Evolutionary conservation across 2,329 filamentous ascomycete genomes (phyloP).

Genomic region (Fusarium sarcochroum): DNA sequence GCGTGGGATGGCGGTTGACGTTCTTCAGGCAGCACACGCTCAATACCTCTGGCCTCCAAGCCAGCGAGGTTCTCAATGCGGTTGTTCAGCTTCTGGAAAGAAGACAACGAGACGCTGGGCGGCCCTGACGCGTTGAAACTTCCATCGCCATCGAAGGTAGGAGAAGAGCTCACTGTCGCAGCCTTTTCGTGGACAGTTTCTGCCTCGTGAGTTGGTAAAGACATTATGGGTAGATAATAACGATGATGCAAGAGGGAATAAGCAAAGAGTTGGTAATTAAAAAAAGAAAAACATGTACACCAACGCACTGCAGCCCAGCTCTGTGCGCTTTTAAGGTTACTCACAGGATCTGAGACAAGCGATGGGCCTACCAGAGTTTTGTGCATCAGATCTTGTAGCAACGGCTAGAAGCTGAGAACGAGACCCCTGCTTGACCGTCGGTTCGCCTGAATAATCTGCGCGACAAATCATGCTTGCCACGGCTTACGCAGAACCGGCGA

Average conservation of each 20-base stretch:
- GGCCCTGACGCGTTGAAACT: conserved; percentile 8
- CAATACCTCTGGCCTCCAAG: conserved; percentile 58
- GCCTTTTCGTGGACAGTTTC: conserved; percentile 38
- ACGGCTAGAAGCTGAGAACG: background rate
- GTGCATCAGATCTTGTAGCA: conserved; percentile 7
- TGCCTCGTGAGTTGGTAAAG: conserved; percentile 13
- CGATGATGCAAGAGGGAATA: background rate
- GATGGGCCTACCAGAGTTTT: conserved; percentile 32
- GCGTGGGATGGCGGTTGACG: conserved; percentile 52
- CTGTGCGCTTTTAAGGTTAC: conserved; percentile 13
- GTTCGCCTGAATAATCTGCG: background rate
- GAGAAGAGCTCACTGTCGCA: conserved; percentile 22
- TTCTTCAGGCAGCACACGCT: conserved; percentile 56
- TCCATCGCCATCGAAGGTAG: conserved; percentile 20
- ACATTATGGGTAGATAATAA: conserved; percentile 9
- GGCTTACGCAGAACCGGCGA: background rate
- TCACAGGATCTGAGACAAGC: background rate
- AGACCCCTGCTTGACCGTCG: background rate
- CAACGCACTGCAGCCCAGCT: conserved; percentile 12
- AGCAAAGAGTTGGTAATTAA: conserved; percentile 8
- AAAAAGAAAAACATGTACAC: conserved; percentile 3
- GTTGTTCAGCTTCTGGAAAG: conserved; percentile 33
- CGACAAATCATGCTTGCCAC: background rate
- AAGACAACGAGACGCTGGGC: conserved; percentile 4
- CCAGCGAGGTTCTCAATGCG: conserved; percentile 50